Evolutionary conservation across 306 rosid genomes (phyloP), one percentile per base, ranked within the genome.

Genomic region (Acmispon strigosus): DNA sequence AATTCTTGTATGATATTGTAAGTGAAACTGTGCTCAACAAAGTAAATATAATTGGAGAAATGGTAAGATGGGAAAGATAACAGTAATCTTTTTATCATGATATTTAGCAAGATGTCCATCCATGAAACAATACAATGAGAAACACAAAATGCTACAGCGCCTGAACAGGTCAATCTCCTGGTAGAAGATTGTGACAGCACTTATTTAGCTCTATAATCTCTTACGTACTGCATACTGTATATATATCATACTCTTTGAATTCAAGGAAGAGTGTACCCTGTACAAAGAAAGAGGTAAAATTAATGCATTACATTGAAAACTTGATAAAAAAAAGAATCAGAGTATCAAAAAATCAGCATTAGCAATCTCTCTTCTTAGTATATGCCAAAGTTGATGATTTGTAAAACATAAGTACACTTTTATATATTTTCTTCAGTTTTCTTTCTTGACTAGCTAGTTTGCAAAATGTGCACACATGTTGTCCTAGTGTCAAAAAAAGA

Each of bases 211-310:
- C 61, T 57, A 6, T 82, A 20, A 63, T 62, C 37, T 56, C 22
- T 6, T 57, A 32, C 51, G 60, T n/a, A 69, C 68, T 73, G 20
- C 70, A 55, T 55, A 62, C 32, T 52, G 9, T 22, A 48, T 62
- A 56, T 13, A 20, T 66, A 20, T 56, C 8, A 74, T 41, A 27
- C 59, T 37, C 2, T 13, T n/a, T 16, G 22, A 36, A 54, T 73
- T 82, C 74, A 82, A 49, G 86, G 86, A 43, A 82, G 51, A 8
- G 80, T 82, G 80, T 82, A 82, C 27, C 61, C 85, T 82, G 80
- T 2, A 77, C 68, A 73, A 13, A 45, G 22, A 49, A 49, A 56
- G 10, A n/a, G 24, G 14, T 10, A 53, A 62, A 13, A 41, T 75
- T 47, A 75, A 45, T 56, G 13, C 67, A 17, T 2, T 18, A 45